Percentiles rank a stretch among this genome's conserved stretches.
Evolutionary conservation across 306 rosid genomes (phyloP).

Genomic region (Astragalus glycyphyllos): DNA sequence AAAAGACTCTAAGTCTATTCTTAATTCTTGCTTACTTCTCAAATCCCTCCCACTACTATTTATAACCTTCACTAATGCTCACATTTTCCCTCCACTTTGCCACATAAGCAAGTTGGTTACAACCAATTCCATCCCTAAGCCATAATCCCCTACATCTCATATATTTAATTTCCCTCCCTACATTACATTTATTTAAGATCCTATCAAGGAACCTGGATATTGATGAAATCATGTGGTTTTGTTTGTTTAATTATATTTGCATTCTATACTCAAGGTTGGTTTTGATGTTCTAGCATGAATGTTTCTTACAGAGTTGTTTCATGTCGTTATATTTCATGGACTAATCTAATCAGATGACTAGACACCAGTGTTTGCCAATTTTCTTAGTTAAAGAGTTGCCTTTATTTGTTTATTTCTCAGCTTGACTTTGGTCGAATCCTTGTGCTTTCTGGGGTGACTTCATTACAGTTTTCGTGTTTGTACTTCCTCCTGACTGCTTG

Average conservation of each 20-base stretch:
- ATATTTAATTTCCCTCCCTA: too few species aligned
- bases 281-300: constrained; percentile 17
- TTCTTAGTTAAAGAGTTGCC: constrained; percentile 34
- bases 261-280: constrained; percentile 19
- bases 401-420: constrained; percentile 42
- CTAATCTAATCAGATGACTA: constrained; percentile 35
- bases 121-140: too few species aligned
- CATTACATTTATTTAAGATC: too few species aligned
- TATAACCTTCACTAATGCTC: too few species aligned
- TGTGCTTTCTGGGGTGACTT: constrained; percentile 45
- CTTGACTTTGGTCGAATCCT: constrained; percentile 40
- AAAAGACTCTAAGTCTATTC: too few species aligned
- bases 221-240: constrained; percentile 31
- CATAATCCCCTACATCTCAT: too few species aligned
- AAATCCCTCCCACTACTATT: too few species aligned
- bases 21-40: too few species aligned
- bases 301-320: not conserved
- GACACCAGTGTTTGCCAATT: not conserved
- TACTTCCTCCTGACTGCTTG: constrained; percentile 55
- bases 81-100: too few species aligned
- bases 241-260: constrained; percentile 11
- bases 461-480: constrained; percentile 48
- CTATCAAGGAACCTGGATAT: constrained; percentile 19
- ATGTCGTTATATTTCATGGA: constrained; percentile 2
- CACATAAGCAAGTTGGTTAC: too few species aligned